Percentiles rank a stretch among this genome's conserved stretches.
phyloP scores from a whole-genome alignment of 176 grass and related monocot genomes.

The Triticum monococcum region DNA sequence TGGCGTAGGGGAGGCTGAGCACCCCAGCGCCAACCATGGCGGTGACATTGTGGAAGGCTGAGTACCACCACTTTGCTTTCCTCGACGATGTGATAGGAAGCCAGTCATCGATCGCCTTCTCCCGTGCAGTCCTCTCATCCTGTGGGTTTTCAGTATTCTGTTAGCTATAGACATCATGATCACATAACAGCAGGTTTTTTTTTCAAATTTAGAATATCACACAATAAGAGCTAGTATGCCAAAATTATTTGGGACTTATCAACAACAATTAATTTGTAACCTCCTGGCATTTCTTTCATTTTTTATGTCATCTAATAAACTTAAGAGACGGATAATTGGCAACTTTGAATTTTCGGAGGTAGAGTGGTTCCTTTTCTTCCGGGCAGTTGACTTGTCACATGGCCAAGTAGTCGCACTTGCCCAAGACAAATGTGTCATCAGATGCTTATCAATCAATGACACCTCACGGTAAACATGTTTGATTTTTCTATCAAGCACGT shows the following conservation, averaged over 20 bases:
- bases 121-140: conserved; percentile 14
- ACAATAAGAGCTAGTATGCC: too few species aligned
- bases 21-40: conserved; percentile 98
- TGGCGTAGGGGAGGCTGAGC: conserved; percentile 73
- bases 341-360: neutral
- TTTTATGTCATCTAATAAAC: neutral
- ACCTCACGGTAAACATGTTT: conserved; percentile 11
- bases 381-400: conserved; percentile 13
- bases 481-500: neutral
- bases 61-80: conserved; percentile 97
- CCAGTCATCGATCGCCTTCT: conserved; percentile 66
- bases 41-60: conserved; percentile 94
- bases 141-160: neutral
- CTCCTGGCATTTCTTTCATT: neutral
- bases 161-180: neutral
- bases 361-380: neutral
- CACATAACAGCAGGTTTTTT: neutral
- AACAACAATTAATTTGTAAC: neutral
- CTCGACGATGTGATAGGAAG: conserved; percentile 85
- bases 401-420: neutral
- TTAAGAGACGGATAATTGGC: neutral
- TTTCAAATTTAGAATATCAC: too few species aligned
- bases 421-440: neutral
- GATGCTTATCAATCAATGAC: neutral
- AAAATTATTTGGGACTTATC: too few species aligned